phyloP scores from a whole-genome alignment of 352 stramenopile species.

The Pythium diclinum region DNA sequence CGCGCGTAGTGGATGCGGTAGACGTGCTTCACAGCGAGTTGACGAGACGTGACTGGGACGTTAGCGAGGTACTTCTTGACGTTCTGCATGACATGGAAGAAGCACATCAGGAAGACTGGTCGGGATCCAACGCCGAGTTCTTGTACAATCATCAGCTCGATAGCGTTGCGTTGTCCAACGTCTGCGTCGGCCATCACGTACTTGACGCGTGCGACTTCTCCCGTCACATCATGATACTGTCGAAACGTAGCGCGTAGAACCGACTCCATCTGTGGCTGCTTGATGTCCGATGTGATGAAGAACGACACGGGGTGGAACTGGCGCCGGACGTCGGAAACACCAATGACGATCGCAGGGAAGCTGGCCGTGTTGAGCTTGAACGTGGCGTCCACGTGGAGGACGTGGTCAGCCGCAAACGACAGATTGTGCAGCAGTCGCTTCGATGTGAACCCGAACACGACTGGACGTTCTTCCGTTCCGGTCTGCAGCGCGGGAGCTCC shows the following conservation, averaged over 20 bases:
- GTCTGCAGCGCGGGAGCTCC: neutral
- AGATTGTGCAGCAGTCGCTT: neutral
- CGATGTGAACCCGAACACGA: neutral
- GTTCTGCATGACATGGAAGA: constrained; percentile 18
- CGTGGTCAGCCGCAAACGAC: neutral
- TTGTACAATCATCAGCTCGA: neutral
- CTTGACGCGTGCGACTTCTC: neutral
- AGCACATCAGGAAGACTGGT: constrained; percentile 7
- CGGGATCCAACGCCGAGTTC: neutral
- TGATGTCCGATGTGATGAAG: neutral
- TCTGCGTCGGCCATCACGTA: constrained; percentile 4
- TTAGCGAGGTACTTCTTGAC: neutral
- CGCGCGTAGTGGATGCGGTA: constrained; percentile 5
- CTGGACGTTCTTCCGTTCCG: neutral
- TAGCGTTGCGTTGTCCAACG: neutral
- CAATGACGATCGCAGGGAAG: constrained; percentile 8
- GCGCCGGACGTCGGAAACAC: neutral
- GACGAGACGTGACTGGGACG: neutral
- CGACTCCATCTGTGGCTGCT: neutral
- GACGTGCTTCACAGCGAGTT: neutral
- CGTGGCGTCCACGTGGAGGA: constrained; percentile 9
- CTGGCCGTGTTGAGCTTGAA: constrained; percentile 13
- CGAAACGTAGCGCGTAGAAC: neutral
- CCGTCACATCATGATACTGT: neutral
- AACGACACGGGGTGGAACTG: constrained; percentile 11